phyloP scores from a whole-genome alignment of 148 eudicot genomes.

The Fagopyrum homotropicum region DNA sequence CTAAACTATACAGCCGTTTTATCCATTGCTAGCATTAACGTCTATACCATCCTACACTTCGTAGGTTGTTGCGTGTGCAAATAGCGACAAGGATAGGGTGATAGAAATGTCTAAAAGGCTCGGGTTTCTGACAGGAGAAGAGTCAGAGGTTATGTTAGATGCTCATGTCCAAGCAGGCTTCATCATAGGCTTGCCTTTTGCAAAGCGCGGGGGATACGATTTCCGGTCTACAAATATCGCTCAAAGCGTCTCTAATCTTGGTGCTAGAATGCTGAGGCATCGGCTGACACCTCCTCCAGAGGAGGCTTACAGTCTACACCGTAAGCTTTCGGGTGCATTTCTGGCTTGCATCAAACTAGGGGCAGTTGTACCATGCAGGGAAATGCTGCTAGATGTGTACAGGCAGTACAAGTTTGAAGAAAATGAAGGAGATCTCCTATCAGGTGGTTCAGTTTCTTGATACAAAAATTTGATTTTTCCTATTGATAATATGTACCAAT shows the following conservation, averaged over 20 bases:
- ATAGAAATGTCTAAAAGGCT: conserved; percentile 83
- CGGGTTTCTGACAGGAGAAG: conserved; percentile 80
- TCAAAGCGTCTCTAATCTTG: conserved; percentile 69
- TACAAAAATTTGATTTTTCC: background rate
- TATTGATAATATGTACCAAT: background rate
- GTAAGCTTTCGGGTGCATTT: conserved; percentile 94
- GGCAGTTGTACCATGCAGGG: conserved; percentile 95
- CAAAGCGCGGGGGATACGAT: conserved; percentile 74
- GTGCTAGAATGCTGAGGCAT: conserved; percentile 88
- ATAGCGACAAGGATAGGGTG: conserved; percentile 61
- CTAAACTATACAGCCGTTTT: background rate
- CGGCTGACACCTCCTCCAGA: conserved; percentile 93
- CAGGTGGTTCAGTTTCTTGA: conserved; percentile 9
- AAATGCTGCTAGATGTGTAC: conserved; percentile 57
- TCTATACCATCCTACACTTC: conserved; percentile 5
- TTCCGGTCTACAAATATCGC: conserved; percentile 71
- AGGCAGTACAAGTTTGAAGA: conserved; percentile 55
- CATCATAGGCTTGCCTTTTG: conserved; percentile 85
- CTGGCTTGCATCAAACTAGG: conserved; percentile 94
- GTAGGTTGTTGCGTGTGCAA: conserved; percentile 86
- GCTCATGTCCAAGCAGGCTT: conserved; percentile 96
- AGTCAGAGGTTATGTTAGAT: conserved; percentile 81
- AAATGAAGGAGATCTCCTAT: conserved; percentile 8
- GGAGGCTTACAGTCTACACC: conserved; percentile 92
- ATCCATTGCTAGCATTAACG: background rate